Base-by-base conservation (phyloP, 2,329 filamentous ascomycete species). In the Neonectria punicea region DNA sequence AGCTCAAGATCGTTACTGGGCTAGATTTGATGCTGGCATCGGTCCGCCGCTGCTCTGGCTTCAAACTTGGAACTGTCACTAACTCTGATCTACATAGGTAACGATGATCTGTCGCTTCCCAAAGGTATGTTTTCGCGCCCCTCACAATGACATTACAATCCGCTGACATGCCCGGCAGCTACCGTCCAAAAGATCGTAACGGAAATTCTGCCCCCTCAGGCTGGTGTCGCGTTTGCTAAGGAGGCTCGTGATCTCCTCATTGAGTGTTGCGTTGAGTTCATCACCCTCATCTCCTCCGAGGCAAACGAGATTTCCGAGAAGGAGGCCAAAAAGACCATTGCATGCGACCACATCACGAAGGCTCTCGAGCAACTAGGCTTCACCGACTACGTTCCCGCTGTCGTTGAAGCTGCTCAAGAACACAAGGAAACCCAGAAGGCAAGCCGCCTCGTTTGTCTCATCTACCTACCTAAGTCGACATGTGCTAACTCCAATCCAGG, bases 281-380 rank as follows among this genome's bases (percentile, higher is more conserved):
- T 99, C 80, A 98, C 96, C 18, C 89, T 99, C 75, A 92, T 99
- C 73, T 98, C 94, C n/a, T 97, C 93, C 53, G 95, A 99, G 83
- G 96, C 96, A 67, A 99, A 99, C 80, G 96, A 99, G 75, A 99
- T 99, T 70, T 97, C 94, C 13, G 96, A 99, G 79, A 97, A 97
- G 80, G 96, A 99, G 76, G 93, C 94, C 54, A 99, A 99, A 85
- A 99, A 99, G 87, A 99, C 96, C 4, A 99, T 99, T 73, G 95
- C 95, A 13, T 97, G 93, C 79, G 96, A 99, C 75, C 96, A 99
- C 82, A 97, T 99, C 74, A 97, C 95, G 76, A 95, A 95, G 76
- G 96, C 96, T 1, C 87, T 99, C 46, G 92, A 95, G 74, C 93
- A 97, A 74, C 88, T 99, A 20, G 96, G 95, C 2, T 99, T 98